phyloP scores from a whole-genome alignment of 345 rosid genomes.

The Psidium guajava region DNA sequence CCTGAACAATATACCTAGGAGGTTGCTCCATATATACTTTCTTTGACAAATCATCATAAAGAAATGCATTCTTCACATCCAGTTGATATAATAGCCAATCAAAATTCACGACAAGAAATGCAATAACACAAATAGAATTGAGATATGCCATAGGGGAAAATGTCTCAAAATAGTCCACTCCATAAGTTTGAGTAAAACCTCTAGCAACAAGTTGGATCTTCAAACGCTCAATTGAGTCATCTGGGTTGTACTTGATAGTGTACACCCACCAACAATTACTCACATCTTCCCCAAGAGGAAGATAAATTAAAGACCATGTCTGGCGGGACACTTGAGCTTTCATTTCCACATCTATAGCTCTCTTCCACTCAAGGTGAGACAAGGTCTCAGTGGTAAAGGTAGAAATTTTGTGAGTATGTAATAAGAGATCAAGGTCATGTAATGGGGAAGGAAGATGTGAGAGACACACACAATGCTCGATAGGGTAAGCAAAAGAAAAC shows the following conservation, averaged over 20 bases:
- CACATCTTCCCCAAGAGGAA: background rate
- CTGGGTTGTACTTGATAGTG: background rate
- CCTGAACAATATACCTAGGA: too few species aligned
- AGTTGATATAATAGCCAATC: too few species aligned
- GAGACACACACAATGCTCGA: background rate
- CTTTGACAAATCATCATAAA: too few species aligned
- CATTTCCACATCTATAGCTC: background rate
- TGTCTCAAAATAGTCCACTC: background rate
- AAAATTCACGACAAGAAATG: background rate
- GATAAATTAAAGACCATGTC: too few species aligned
- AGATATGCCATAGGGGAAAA: background rate
- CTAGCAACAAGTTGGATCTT: background rate
- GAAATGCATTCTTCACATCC: too few species aligned
- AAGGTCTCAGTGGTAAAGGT: background rate
- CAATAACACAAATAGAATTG: background rate
- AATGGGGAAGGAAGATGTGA: background rate
- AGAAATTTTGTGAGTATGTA: background rate
- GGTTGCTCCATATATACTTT: too few species aligned
- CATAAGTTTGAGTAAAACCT: background rate
- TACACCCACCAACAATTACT: background rate
- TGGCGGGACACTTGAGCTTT: fast-evolving
- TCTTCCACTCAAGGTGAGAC: too few species aligned
- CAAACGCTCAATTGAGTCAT: background rate
- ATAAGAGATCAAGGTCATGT: background rate
- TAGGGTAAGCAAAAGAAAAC: background rate